These are phyloP conservation scores for Urtica urens DNA, from an alignment of 306 rosid genomes.

Conservation along the genomic window DNA sequence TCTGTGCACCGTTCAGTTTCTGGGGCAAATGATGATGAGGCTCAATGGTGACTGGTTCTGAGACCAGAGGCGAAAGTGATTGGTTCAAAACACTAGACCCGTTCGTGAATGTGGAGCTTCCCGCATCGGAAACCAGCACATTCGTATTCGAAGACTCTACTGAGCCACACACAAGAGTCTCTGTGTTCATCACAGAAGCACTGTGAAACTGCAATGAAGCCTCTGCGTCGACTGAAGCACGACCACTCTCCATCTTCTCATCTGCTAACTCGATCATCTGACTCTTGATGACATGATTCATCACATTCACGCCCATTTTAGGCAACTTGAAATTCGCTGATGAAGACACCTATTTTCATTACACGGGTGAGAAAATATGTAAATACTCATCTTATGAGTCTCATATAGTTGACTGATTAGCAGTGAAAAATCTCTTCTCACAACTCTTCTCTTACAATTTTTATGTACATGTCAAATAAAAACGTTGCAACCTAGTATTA, in stretches of 20 bases:
- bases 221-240: conserved; percentile 31
- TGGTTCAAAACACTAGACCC: conserved; percentile 21
- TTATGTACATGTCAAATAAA: no score
- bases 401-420: no score
- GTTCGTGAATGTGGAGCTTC: conserved; percentile 14
- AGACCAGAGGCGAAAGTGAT: conserved; percentile 28
- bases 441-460: no score
- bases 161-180: conserved; percentile 17
- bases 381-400: no score
- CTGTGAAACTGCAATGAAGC: conserved; percentile 33
- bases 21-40: conserved; percentile 34
- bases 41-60: conserved; percentile 36
- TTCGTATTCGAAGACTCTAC: conserved; percentile 32
- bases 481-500: no score
- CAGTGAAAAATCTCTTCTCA: no score
- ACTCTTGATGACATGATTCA: conserved; percentile 37
- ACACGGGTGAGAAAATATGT: no score
- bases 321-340: conserved; percentile 40
- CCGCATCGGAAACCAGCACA: conserved; percentile 24
- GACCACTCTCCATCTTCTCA: conserved; percentile 26
- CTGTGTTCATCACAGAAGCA: conserved; percentile 36
- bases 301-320: conserved; percentile 36
- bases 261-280: conserved; percentile 38
- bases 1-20: conserved; percentile 34
- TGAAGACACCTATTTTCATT: conserved; percentile 28